These are phyloP conservation scores for Asterophora parasitica DNA, from an alignment of 768 basidiomycete genomes.

Conservation along the genomic window DNA sequence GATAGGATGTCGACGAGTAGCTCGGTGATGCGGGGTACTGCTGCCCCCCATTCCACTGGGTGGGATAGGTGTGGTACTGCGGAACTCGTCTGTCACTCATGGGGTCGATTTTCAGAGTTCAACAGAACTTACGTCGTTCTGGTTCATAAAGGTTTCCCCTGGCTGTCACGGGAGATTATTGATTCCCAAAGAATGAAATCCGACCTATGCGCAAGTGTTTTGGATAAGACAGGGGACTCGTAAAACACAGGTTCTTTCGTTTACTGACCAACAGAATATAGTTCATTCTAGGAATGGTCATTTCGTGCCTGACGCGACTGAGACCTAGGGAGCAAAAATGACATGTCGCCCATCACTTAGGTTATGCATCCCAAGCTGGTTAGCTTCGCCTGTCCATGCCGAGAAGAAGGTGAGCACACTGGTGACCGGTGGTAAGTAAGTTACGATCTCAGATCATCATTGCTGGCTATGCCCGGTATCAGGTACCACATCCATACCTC, in stretches of 20 bases:
- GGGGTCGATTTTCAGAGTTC: slow-evolving; percentile 11
- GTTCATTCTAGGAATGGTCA: slow-evolving; percentile 20
- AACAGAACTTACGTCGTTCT: slow-evolving; percentile 16
- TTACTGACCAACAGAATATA: slow-evolving; percentile 18
- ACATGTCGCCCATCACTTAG: slow-evolving; percentile 5
- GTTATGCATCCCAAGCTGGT: slow-evolving; percentile 16
- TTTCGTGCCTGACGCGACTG: slow-evolving; percentile 11
- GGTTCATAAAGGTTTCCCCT: slow-evolving; percentile 25
- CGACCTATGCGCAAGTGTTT: slow-evolving; percentile 25
- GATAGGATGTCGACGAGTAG: slow-evolving; percentile 24
- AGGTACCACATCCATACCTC: slow-evolving; percentile 7
- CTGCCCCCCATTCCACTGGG: slow-evolving; percentile 33
- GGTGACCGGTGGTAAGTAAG: slow-evolving; percentile 10
- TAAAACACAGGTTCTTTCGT: slow-evolving; percentile 19
- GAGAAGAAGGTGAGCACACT: slow-evolving; percentile 3
- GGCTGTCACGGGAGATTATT: slow-evolving; percentile 20
- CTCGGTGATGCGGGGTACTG: slow-evolving; percentile 24
- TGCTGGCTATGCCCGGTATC: slow-evolving; percentile 2
- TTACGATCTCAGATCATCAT: slow-evolving; percentile 18
- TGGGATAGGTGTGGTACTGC: slow-evolving; percentile 28
- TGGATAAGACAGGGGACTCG: slow-evolving; percentile 18
- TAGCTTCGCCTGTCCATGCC: slow-evolving; percentile 10
- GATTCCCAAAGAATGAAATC: slow-evolving; percentile 20
- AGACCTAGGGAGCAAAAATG: slow-evolving; percentile 13
- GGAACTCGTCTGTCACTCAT: slow-evolving; percentile 28